phyloP scores from a whole-genome alignment of 768 basidiomycete species.

The Leccinellum albellum region DNA sequence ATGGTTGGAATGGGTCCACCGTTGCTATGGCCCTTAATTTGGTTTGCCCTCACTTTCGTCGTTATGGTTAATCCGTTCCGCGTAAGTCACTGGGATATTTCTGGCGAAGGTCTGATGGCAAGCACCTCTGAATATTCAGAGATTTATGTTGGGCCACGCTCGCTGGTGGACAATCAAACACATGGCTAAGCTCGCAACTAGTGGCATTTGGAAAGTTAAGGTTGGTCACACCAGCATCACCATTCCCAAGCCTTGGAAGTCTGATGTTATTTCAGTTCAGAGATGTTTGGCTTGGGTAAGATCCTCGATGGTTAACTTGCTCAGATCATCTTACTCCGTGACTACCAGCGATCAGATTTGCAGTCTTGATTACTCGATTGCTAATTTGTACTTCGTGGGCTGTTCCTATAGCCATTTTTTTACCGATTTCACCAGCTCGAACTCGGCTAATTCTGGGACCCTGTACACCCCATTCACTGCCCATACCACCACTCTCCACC shows the following conservation, averaged over 20 bases:
- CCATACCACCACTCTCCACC: neutral
- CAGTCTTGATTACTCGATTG: constrained; percentile 69
- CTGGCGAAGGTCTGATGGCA: neutral
- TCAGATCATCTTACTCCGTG: neutral
- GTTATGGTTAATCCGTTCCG: constrained; percentile 76
- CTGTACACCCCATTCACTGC: neutral
- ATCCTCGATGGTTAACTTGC: neutral
- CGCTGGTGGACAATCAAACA: constrained; percentile 79
- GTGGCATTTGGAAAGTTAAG: constrained; percentile 74
- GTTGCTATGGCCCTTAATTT: constrained; percentile 73
- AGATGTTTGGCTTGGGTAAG: constrained; percentile 86
- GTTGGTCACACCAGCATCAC: constrained; percentile 33
- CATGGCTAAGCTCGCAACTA: constrained; percentile 56
- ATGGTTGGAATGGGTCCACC: constrained; percentile 68
- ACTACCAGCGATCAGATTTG: constrained; percentile 69
- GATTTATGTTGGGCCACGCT: constrained; percentile 29
- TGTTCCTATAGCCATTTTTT: constrained; percentile 57
- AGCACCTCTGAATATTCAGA: constrained; percentile 43
- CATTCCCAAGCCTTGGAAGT: neutral
- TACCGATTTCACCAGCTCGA: neutral
- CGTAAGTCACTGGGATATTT: constrained; percentile 26
- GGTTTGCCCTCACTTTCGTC: constrained; percentile 62
- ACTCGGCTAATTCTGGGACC: neutral
- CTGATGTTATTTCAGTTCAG: constrained; percentile 48
- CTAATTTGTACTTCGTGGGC: constrained; percentile 64